phyloP scores from a whole-genome alignment of 129 eudicot species.

The Kitagawia praeruptora region DNA sequence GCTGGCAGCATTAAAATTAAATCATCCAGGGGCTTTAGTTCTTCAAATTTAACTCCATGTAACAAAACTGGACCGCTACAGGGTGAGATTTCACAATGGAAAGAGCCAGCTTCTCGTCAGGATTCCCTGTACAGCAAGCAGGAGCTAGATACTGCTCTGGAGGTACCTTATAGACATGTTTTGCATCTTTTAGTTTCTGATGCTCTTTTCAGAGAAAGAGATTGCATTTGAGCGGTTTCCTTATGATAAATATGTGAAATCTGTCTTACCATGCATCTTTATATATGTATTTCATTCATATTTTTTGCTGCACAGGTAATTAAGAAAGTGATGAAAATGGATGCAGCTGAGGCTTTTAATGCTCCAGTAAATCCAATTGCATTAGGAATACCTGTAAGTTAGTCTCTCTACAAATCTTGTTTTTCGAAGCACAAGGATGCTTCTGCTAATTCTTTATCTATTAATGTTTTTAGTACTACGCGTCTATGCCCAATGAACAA shows the following conservation, averaged over 20 bases:
- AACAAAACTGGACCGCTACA: constrained; percentile 35
- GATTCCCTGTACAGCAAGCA: constrained; percentile 41
- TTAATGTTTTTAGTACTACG: neutral
- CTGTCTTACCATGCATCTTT: neutral
- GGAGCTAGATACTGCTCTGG: constrained; percentile 66
- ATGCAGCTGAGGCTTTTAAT: constrained; percentile 93
- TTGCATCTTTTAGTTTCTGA: neutral
- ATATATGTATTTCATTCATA: neutral
- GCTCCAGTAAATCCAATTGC: constrained; percentile 90
- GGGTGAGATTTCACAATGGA: constrained; percentile 34
- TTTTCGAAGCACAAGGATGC: neutral
- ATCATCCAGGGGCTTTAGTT: constrained; percentile 52
- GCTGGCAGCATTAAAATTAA: constrained; percentile 64
- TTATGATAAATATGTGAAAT: neutral
- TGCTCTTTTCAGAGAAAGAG: neutral
- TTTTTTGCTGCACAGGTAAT: constrained; percentile 37
- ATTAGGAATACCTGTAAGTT: constrained; percentile 85
- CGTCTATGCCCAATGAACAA: neutral
- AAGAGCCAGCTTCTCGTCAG: constrained; percentile 35
- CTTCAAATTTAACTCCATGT: constrained; percentile 56
- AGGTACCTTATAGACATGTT: constrained; percentile 32
- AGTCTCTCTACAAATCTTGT: neutral
- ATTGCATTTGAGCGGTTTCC: neutral
- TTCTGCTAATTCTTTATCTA: neutral
- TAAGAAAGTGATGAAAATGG: constrained; percentile 93